phyloP scores from a whole-genome alignment of 805 yeast species.

The Starmerella stigmatis region DNA sequence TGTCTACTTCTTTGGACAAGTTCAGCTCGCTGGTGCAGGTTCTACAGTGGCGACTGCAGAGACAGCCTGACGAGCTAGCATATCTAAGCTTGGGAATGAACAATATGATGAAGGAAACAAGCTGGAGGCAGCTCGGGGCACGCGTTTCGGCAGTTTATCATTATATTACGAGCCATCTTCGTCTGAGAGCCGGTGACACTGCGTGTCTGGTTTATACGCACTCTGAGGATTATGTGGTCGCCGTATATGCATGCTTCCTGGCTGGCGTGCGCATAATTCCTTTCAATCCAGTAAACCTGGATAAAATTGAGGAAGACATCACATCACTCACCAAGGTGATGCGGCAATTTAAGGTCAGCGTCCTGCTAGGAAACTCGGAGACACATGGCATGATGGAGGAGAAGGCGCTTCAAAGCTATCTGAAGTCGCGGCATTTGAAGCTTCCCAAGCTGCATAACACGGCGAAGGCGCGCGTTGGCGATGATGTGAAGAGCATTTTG shows the following conservation, averaged over 20 bases:
- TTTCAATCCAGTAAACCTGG: constrained; percentile 56
- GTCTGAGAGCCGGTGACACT: constrained; percentile 54
- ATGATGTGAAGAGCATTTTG: constrained; percentile 24
- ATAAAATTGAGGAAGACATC: constrained; percentile 61
- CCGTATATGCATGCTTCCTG: constrained; percentile 75
- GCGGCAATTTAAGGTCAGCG: constrained; percentile 59
- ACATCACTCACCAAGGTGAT: constrained; percentile 53
- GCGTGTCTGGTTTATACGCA: constrained; percentile 77
- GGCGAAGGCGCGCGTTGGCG: constrained; percentile 40
- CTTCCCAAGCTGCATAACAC: constrained; percentile 58
- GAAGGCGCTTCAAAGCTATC: constrained; percentile 50
- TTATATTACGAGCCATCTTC: constrained; percentile 57
- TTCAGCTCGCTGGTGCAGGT: constrained; percentile 63
- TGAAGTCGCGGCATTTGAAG: constrained; percentile 38
- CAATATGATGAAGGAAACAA: constrained; percentile 39
- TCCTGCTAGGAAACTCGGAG: constrained; percentile 68
- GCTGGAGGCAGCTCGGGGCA: constrained; percentile 77
- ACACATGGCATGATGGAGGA: constrained; percentile 58
- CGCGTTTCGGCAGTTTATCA: constrained; percentile 65
- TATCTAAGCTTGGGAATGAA: constrained; percentile 38
- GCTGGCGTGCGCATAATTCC: constrained; percentile 75
- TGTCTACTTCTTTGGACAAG: constrained; percentile 61
- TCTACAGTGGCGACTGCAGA: constrained; percentile 63
- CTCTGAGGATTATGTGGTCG: constrained; percentile 74
- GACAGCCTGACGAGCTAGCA: constrained; percentile 72